Evolutionary conservation across 345 rosid species (phyloP).

Genomic region (Eucalyptus marginata): DNA sequence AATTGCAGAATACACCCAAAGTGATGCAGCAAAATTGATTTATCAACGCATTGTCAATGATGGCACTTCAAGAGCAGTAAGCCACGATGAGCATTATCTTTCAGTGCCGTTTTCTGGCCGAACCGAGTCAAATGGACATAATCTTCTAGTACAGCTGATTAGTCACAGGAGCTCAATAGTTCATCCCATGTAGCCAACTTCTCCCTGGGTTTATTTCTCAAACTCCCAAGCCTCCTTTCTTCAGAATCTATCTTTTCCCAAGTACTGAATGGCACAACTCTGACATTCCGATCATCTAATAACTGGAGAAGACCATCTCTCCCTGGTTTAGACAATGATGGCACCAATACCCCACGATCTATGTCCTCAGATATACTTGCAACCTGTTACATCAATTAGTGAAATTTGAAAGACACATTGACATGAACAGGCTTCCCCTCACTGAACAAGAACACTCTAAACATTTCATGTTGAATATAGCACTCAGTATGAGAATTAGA

Average conservation of each 20-base stretch:
- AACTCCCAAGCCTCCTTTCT: constrained; percentile 57
- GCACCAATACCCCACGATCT: constrained; percentile 23
- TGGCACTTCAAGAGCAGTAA: background rate
- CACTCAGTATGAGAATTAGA: background rate
- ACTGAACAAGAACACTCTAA: background rate
- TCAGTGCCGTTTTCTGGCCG: background rate
- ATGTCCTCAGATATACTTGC: constrained; percentile 67
- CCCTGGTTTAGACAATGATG: constrained; percentile 34
- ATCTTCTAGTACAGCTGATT: background rate
- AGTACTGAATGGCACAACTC: constrained; percentile 31
- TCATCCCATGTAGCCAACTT: constrained; percentile 51
- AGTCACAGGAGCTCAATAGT: constrained; percentile 11
- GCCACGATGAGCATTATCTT: background rate
- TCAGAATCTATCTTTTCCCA: constrained; percentile 81
- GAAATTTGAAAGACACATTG: background rate
- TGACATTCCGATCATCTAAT: constrained; percentile 29
- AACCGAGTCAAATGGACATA: background rate
- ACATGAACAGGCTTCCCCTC: background rate
- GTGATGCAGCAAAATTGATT: background rate
- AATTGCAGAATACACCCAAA: background rate
- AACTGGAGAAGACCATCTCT: constrained; percentile 57
- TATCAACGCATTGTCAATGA: background rate
- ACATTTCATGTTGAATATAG: background rate
- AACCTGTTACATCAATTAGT: constrained; percentile 29
- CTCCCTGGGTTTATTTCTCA: constrained; percentile 55